Evolutionary conservation across 495 filamentous ascomycete species (phyloP).

Genomic region (Neurospora intermedia): DNA sequence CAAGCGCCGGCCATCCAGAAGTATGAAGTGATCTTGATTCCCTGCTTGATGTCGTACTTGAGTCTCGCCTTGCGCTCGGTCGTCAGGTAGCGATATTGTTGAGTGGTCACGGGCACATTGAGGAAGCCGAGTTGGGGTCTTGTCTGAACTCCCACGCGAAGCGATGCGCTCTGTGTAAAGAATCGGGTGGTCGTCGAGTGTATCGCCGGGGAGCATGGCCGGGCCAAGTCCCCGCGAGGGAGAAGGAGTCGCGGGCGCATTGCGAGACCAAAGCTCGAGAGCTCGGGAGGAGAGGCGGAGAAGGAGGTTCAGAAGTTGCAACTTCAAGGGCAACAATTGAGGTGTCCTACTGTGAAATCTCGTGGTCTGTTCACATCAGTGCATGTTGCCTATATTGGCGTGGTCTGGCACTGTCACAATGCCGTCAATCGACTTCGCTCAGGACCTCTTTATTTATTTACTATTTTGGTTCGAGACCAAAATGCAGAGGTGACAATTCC

Average conservation of each 20-base stretch:
- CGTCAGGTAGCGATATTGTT: conserved; percentile 54
- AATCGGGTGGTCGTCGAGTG: conserved; percentile 6
- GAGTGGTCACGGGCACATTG: conserved; percentile 31
- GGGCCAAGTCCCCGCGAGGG: conserved; percentile 11
- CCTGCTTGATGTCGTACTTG: conserved; percentile 49
- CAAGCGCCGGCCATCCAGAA: conserved; percentile 46
- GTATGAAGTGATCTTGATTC: conserved; percentile 46
- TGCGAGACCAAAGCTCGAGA: background rate
- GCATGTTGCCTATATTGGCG: background rate
- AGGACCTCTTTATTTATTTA: background rate
- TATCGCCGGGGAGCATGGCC: background rate
- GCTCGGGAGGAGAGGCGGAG: background rate
- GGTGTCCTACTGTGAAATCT: background rate
- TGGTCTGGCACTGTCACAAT: background rate
- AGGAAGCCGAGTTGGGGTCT: conserved; percentile 80
- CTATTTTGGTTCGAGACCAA: background rate
- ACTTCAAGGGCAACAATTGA: background rate
- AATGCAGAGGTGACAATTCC: background rate
- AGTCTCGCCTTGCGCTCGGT: conserved; percentile 62
- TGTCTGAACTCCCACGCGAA: conserved; percentile 8
- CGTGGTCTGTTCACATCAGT: background rate
- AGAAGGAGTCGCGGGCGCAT: conserved; percentile 19
- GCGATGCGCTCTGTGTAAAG: conserved; percentile 17
- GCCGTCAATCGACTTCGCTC: background rate
- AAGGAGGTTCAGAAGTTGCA: background rate